Conservation (phyloP, 345 rosid genomes). For the Syzygium jambos region DNA sequence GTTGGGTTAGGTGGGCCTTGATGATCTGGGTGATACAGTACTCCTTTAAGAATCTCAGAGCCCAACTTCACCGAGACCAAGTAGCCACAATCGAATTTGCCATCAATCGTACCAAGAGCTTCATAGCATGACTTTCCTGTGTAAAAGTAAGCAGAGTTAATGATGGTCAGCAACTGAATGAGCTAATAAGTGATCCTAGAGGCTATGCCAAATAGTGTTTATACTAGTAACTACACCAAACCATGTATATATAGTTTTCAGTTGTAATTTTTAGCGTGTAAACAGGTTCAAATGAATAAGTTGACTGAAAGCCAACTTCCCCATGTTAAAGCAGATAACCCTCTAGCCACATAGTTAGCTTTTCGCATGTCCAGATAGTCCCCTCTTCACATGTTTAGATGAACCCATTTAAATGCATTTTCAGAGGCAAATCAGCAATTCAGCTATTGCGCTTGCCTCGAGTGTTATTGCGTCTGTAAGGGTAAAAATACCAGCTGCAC, state of each 20-base stretch:
- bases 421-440: background rate
- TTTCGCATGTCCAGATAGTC: background rate
- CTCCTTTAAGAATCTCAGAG: constrained; percentile 71
- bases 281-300: background rate
- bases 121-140: constrained; percentile 28
- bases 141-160: background rate
- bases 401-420: background rate
- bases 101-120: constrained; percentile 69
- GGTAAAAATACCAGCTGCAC: background rate
- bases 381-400: background rate
- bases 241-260: background rate
- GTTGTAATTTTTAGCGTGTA: background rate
- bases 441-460: background rate
- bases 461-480: background rate
- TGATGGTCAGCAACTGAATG: background rate
- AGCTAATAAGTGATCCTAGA: background rate
- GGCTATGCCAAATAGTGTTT: background rate
- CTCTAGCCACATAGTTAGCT: background rate
- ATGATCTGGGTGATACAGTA: constrained; percentile 67
- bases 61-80: constrained; percentile 67
- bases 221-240: background rate
- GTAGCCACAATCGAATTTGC: constrained; percentile 89
- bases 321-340: background rate
- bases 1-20: constrained; percentile 1
- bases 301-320: background rate